A percentile compares a stretch with the other conserved stretches of the same genome.
Conservation (phyloP, 2,329 filamentous ascomycete genomes). For the Leptographium wingfieldii region DNA sequence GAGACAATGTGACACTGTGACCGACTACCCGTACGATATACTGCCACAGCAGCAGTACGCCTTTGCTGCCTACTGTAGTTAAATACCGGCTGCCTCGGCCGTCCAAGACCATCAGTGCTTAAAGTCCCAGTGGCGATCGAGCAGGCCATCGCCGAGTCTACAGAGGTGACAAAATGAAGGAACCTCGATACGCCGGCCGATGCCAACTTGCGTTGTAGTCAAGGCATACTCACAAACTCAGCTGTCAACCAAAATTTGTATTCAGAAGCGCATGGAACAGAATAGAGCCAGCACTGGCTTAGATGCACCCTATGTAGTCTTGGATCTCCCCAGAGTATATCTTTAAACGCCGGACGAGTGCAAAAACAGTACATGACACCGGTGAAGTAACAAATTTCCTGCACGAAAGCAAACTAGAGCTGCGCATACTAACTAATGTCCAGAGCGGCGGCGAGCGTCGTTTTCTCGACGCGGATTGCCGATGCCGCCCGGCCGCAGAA, state of each 20-base stretch:
- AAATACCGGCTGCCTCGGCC: no score
- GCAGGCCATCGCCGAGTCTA: no score
- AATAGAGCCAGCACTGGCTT: background rate
- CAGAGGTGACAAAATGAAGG: no score
- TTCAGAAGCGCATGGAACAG: background rate
- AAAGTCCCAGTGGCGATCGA: no score
- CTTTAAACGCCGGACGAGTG: background rate
- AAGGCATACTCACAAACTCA: no score
- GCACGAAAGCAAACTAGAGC: background rate
- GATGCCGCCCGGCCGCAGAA: slow-evolving; percentile 37
- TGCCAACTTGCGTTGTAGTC: no score
- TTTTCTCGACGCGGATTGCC: slow-evolving; percentile 24
- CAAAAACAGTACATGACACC: background rate
- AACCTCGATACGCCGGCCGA: no score
- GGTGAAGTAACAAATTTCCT: background rate
- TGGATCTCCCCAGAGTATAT: background rate
- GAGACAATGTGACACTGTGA: no score
- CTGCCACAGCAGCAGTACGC: no score
- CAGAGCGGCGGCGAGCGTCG: background rate
- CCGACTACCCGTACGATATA: no score
- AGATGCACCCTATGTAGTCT: background rate
- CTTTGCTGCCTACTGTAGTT: no score
- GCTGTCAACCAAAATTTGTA: background rate
- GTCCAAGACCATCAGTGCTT: no score
- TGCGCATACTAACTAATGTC: background rate